Evolutionary conservation across 1,139 yeast species (phyloP), one percentile per base, ranked within the genome.

Genomic region (Magnusiomyces paraingens): DNA sequence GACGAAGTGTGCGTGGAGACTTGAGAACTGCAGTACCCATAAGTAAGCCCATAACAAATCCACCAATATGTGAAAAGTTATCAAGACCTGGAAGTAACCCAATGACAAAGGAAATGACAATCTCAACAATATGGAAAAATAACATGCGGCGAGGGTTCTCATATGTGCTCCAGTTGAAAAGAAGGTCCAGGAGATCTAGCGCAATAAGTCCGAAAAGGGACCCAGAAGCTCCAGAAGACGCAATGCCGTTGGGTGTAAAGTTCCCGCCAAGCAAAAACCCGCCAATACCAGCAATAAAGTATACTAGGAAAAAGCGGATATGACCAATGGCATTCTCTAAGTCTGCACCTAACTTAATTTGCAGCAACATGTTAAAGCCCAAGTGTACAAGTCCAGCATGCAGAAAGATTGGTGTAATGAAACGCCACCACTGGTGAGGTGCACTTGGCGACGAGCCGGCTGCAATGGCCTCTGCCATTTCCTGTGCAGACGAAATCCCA

Each of bases 381-480:
- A 85, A 83, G 65, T 85, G 93, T 49, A 85, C 67, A 60, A 85
- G 77, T 0, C 93, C 93, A 3, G 89, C 90, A 64, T 85, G 93
- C 52, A 85, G 65, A 62, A 85, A 85, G n/a, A 84, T 83, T 0
- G 93, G 88, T 10, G 82, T 78, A 50, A 85, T 73, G 49, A 85
- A 70, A 52, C 93, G 69, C 76, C 84, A 85, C 85, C 88, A 83
- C 68, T 85, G 93, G 59, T 76, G 66, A 0, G 89, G 65, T 1
- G 45, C 53, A 41, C 50, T 39, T 29, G 60, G 57, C 2, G 55
- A 51, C 4, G 57, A 22, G 12, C 51, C 51, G 85, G 38, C 68
- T 59, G 32, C 59, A 51, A 39, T 61, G 6, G 26, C n/a, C 4
- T 29, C 68, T 10, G 38, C 54, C 12, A n/a, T 20, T 21, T 14